Base-by-base conservation (phyloP, 202 grass and related monocot genomes). In the Zoysia matrella region DNA sequence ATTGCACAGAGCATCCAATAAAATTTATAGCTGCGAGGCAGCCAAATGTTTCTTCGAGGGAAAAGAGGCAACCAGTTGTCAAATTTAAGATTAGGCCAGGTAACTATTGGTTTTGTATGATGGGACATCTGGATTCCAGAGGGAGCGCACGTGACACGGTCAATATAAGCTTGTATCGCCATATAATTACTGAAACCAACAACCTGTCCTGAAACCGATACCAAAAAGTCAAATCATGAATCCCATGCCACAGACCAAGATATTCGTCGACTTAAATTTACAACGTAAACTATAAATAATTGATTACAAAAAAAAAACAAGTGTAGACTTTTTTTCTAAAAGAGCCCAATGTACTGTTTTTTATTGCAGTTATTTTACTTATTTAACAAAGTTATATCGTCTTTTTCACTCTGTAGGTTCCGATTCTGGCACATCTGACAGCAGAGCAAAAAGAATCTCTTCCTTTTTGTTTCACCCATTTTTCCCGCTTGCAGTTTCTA, bases 41-140 rank as follows among this genome's bases (percentile, higher is more conserved):
- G 80, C 90, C 92, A 42, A 91, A 91, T 75, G 85, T 57, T n/a
- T 57, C 54, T 57, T 15, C 2, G 14, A 57, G 54, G 54, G 54
- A 57, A 57, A 57, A 57, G 4, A 13, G 14, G 54, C 54, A 57
- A n/a, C 14, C 13, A n/a, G 54, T 95, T 47, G 85, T 94, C 52
- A 98, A 94, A 88, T 98, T 98, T 71, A 98, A 95, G 90, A 98
- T 98, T 60, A 98, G 95, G 67, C 92, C 92, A 93, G 92, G 95
- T 95, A 92, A 78, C 52, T 56, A 22, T 12, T 60, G 8, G 68
- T 52, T 66, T 49, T 41, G 4, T 67, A 12, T 79, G 48, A n/a
- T 45, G 22, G 50, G 65, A 13, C 22, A 36, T 30, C 54, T 58
- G 55, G 53, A 79, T 88, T 88, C 14, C 44, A 52, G 42, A 79